Evolutionary conservation across 371 early-diverging fungal genomes (phyloP).

Genomic region (Sporodiniella umbellata): DNA sequence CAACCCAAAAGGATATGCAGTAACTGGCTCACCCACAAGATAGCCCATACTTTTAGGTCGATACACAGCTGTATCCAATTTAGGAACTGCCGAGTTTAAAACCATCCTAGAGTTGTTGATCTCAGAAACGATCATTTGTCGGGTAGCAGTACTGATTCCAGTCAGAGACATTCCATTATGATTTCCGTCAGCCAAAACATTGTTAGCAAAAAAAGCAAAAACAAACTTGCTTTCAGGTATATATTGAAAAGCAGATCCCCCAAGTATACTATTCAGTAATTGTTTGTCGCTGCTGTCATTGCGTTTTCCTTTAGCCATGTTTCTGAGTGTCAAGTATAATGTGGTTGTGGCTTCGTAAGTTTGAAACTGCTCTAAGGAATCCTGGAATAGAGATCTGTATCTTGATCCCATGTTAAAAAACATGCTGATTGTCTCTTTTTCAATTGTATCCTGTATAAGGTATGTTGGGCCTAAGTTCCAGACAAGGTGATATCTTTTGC

Average conservation of each 20-base stretch:
- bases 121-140: conserved; percentile 14
- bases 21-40: conserved; percentile 52
- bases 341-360: conserved; percentile 65
- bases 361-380: conserved; percentile 63
- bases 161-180: conserved; percentile 37
- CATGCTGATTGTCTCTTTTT: conserved; percentile 55
- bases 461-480: conserved; percentile 74
- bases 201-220: conserved; percentile 64
- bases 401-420: conserved; percentile 66
- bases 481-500: conserved; percentile 23
- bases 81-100: conserved; percentile 61
- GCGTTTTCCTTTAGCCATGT: conserved; percentile 28
- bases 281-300: conserved; percentile 27
- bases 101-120: conserved; percentile 32
- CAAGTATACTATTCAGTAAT: conserved; percentile 52
- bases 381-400: conserved; percentile 66
- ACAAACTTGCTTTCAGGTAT: conserved; percentile 61
- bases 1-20: conserved; percentile 56
- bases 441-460: conserved; percentile 58
- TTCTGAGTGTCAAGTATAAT: conserved; percentile 50
- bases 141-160: conserved; percentile 33
- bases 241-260: conserved; percentile 44
- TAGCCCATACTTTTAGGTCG: conserved; percentile 43
- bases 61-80: conserved; percentile 51
- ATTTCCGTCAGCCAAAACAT: conserved; percentile 45